phyloP scores from a whole-genome alignment of 495 filamentous ascomycete species.

The Schizothecium vesticola region DNA sequence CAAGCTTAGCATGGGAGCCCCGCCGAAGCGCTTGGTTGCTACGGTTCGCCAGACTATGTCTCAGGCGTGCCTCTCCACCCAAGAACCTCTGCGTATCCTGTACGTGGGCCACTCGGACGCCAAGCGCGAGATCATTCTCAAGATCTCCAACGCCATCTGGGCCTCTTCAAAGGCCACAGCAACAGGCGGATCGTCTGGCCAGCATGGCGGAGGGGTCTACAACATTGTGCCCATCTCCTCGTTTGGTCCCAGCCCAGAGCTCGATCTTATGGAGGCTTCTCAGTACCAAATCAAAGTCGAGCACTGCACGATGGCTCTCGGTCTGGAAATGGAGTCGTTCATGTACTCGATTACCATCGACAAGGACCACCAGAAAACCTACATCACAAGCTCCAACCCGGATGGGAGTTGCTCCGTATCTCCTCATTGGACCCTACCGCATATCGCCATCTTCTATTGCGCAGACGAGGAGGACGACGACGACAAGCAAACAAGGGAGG shows the following conservation, averaged over 20 bases:
- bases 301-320: conserved; percentile 56
- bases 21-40: conserved; percentile 42
- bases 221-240: conserved; percentile 70
- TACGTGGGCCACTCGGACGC: conserved; percentile 60
- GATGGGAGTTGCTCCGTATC: conserved; percentile 25
- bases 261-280: conserved; percentile 66
- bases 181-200: conserved; percentile 17
- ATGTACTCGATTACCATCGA: conserved; percentile 52
- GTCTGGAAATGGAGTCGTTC: conserved; percentile 16
- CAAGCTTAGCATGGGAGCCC: conserved; percentile 28
- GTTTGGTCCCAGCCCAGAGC: conserved; percentile 64
- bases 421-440: conserved; percentile 60
- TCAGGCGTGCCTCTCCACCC: conserved; percentile 53
- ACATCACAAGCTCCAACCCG: conserved; percentile 24
- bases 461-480: conserved; percentile 49
- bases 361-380: conserved; percentile 40
- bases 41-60: conserved; percentile 71
- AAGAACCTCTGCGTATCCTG: conserved; percentile 63
- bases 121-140: conserved; percentile 66
- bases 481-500: conserved; percentile 45
- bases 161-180: conserved; percentile 30
- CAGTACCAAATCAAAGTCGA: conserved; percentile 68
- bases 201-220: conserved; percentile 40
- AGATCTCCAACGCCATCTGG: conserved; percentile 61
- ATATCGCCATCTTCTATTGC: conserved; percentile 65